Evolutionary conservation across 306 rosid species (phyloP).

Genomic region (Luffa aegyptiaca): DNA sequence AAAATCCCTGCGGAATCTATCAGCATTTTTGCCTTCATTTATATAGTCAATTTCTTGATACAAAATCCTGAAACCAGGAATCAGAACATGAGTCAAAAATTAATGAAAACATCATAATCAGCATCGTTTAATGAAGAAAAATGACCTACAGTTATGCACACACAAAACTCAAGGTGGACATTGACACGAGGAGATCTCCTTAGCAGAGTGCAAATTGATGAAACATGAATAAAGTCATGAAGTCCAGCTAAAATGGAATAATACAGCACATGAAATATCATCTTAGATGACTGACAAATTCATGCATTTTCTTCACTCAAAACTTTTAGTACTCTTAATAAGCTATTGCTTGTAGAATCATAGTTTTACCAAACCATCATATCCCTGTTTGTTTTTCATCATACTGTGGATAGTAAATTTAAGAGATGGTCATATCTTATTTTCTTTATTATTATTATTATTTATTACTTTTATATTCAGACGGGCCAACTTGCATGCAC

Average conservation of each 20-base stretch:
- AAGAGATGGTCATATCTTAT: not conserved
- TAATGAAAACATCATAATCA: conserved; percentile 6
- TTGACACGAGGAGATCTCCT: not conserved
- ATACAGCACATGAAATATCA: not conserved
- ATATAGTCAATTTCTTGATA: conserved; percentile 90
- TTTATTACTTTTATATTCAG: no score
- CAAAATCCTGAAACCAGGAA: conserved; percentile 51
- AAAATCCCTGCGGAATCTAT: conserved; percentile 74
- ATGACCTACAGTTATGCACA: not conserved
- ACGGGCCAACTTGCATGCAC: no score
- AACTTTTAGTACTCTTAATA: not conserved
- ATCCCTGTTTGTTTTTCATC: not conserved
- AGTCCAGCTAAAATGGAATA: not conserved
- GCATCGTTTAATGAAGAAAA: not conserved
- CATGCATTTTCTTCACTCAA: not conserved
- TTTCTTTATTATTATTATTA: no score
- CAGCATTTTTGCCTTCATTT: conserved; percentile 90
- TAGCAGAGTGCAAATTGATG: not conserved
- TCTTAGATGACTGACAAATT: not conserved
- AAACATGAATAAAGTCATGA: not conserved
- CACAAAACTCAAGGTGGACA: not conserved
- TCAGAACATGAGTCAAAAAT: not conserved
- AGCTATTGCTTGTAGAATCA: not conserved
- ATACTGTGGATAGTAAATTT: not conserved
- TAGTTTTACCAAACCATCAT: not conserved